A percentile compares a stretch with the other conserved stretches of the same genome.
Conservation (phyloP, 2,329 filamentous ascomycete species). For the Phaeosphaeriaceae sp. region DNA sequence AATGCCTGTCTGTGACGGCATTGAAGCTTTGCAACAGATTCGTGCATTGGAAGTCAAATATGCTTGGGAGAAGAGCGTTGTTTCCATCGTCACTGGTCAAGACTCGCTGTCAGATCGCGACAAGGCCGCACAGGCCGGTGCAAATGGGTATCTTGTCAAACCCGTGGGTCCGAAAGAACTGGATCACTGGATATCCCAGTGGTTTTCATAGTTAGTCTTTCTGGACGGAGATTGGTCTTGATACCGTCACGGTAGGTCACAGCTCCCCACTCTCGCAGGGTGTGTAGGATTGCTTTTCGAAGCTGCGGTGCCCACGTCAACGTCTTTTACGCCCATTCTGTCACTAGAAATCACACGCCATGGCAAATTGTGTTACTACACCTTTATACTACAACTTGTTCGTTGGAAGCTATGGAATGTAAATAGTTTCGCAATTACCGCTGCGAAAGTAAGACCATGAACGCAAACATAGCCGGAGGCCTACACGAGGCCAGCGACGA, state of each 20-base stretch:
- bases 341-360: too few species aligned
- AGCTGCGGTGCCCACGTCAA: too few species aligned
- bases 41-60: conserved; percentile 38
- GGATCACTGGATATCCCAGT: conserved; percentile 29
- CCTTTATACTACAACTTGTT: too few species aligned
- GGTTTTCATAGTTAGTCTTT: conserved; percentile 19
- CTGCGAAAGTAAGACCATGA: too few species aligned
- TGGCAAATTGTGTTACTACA: too few species aligned
- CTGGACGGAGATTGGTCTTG: not conserved
- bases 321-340: too few species aligned
- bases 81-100: conserved; percentile 47
- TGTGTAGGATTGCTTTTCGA: too few species aligned
- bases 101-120: conserved; percentile 35
- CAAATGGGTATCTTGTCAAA: conserved; percentile 42
- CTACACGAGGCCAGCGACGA: conserved; percentile 14
- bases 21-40: conserved; percentile 46
- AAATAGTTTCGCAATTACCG: too few species aligned
- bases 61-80: conserved; percentile 28
- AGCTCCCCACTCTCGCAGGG: too few species aligned
- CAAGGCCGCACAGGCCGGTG: conserved; percentile 35
- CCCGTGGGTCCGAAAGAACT: conserved; percentile 41
- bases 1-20: conserved; percentile 51
- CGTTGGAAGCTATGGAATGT: too few species aligned
- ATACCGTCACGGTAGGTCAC: not conserved
- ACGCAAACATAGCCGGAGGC: not conserved